Base-by-base conservation (phyloP, 495 filamentous ascomycete genomes). In the Penicillium flavigenum region DNA sequence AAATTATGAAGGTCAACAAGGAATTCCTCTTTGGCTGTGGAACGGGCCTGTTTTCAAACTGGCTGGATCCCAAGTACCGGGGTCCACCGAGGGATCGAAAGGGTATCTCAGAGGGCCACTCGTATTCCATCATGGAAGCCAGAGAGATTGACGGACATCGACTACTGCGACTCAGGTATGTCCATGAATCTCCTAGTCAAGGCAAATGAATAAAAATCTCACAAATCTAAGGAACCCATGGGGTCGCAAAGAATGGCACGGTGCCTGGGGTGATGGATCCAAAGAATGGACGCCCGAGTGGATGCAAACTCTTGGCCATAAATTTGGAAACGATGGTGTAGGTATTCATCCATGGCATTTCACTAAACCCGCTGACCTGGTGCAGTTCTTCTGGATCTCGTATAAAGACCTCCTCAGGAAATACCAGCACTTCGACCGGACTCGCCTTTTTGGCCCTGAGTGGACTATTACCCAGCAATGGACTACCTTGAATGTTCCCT, bases 251-350 rank as follows among this genome's bases (percentile, higher is more conserved):
- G 92, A 95, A 71, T 96, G 92, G 88, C 85, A 76, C 11, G 88
- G 88, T 6, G 72, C 90, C 5, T 95, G 91, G 89, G 89, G 87
- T 64, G 90, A 96, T 64, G 91, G 93, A 19, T 92, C 88, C 9
- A 90, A 92, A 63, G 86, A 96, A 71, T 97, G 93, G 90, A 96
- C 91, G 2, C 76, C 89, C 0, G 86, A 95, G 64, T 95, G 90
- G 90, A 86, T 96, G 79, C 69, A 82, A 41, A 85, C 85, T 54
- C 79, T 97, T 1, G 78, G 82, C 27, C 91, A 96, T 63, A 84
- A 80, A 38, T 97, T 96, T 68, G 92, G 93, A 31, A 88, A 97
- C 63, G 93, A 96, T 64, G 92, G 91, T 3, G 86, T 75, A 64
- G 11, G 72, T 59, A 14, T 17, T 17, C 11, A 10, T 0, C 6